These are phyloP conservation scores for Blastobotrys robertii DNA, from an alignment of 805 yeast genomes.

Conservation along the genomic window DNA sequence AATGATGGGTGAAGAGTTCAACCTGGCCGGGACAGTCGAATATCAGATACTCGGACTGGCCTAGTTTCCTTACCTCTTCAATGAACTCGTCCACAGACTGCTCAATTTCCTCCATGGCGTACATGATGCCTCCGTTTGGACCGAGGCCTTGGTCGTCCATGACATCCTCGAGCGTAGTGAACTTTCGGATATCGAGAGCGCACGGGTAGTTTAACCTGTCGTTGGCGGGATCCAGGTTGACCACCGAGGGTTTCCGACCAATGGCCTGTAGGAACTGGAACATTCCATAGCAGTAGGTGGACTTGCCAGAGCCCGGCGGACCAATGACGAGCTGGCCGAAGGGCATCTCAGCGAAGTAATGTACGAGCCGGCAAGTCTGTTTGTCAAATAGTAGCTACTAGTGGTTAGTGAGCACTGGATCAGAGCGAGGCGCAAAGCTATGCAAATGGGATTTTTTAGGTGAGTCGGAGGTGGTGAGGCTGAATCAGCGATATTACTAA, in stretches of 20 bases:
- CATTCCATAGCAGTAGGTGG: constrained; percentile 89
- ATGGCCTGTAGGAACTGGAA: constrained; percentile 87
- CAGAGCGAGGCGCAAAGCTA: too few species aligned
- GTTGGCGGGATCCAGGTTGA: constrained; percentile 91
- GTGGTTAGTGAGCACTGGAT: too few species aligned
- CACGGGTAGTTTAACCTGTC: constrained; percentile 62
- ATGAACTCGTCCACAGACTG: constrained; percentile 46
- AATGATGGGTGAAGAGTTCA: constrained; percentile 86
- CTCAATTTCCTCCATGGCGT: constrained; percentile 64
- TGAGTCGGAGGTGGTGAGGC: too few species aligned
- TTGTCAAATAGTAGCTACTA: too few species aligned
- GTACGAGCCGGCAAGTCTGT: too few species aligned
- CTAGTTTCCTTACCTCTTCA: constrained; percentile 44
- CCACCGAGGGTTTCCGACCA: constrained; percentile 76
- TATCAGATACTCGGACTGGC: constrained; percentile 52
- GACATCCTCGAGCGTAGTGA: constrained; percentile 62
- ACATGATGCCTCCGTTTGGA: constrained; percentile 86
- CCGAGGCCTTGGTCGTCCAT: constrained; percentile 68
- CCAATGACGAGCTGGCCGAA: constrained; percentile 91
- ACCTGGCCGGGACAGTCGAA: constrained; percentile 97
- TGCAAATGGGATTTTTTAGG: too few species aligned
- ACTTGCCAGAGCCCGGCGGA: constrained; percentile 97
- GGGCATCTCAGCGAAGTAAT: constrained; percentile 10
- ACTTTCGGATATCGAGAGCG: constrained; percentile 70
- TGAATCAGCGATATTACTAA: too few species aligned